Conservation (phyloP, 345 rosid species). For the Heritiera fomes region DNA sequence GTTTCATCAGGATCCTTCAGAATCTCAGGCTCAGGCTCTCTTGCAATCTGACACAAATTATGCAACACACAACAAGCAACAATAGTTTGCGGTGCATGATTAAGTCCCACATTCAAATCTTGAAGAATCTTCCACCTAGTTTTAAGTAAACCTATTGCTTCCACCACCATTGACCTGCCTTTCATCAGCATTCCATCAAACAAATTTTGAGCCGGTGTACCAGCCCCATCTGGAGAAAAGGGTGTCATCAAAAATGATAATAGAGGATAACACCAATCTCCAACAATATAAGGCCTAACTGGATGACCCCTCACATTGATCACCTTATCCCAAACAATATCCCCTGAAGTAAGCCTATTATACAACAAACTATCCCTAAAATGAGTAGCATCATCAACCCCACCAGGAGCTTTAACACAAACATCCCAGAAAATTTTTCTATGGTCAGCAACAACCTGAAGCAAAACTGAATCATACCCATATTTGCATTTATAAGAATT, state of each 20-base stretch:
- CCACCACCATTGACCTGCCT: constrained; percentile 90
- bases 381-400: constrained; percentile 75
- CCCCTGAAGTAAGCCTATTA: constrained; percentile 76
- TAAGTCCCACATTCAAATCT: constrained; percentile 89
- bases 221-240: constrained; percentile 75
- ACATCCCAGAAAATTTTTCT: constrained; percentile 96
- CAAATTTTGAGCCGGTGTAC: constrained; percentile 83
- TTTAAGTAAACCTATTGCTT: constrained; percentile 88
- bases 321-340: constrained; percentile 90
- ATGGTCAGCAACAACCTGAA: constrained; percentile 93
- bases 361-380: constrained; percentile 88
- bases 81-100: constrained; percentile 94
- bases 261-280: constrained; percentile 96
- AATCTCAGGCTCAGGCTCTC: constrained; percentile 94
- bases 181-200: constrained; percentile 99
- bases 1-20: constrained; percentile 86
- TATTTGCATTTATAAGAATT: constrained; percentile 53
- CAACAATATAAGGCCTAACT: constrained; percentile 87
- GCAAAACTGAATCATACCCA: constrained; percentile 75
- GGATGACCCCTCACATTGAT: constrained; percentile 76
- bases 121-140: constrained; percentile 94
- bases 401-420: constrained; percentile 92
- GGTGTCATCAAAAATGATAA: constrained; percentile 90
- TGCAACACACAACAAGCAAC: constrained; percentile 99
- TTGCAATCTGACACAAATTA: constrained; percentile 87